phyloP scores from a whole-genome alignment of 345 rosid species.

The Triadica sebifera region DNA sequence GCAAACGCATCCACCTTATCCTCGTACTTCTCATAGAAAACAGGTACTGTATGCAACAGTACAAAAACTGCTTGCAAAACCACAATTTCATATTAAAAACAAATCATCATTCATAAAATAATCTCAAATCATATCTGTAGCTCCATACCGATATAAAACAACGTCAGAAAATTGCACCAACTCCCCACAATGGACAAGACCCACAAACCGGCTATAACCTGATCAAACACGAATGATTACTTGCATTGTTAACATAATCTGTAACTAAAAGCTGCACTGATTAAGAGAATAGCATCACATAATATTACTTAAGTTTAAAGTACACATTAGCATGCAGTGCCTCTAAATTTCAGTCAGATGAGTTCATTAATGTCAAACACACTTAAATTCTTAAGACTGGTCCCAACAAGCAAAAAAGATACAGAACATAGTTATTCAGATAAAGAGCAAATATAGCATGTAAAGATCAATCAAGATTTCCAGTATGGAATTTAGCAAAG shows the following conservation, averaged over 20 bases:
- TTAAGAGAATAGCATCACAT: not conserved
- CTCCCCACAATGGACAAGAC: constrained; percentile 65
- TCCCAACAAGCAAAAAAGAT: not conserved
- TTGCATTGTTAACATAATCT: not conserved
- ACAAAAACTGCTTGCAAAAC: constrained; percentile 53
- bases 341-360: not conserved
- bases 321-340: not conserved
- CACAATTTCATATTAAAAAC: not conserved
- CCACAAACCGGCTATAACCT: constrained; percentile 80
- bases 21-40: constrained; percentile 82
- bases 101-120: not conserved
- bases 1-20: constrained; percentile 76
- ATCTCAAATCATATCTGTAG: too few species aligned
- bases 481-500: not conserved
- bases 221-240: constrained; percentile 17
- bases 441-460: not conserved
- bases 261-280: not conserved
- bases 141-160: constrained; percentile 72
- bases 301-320: not conserved
- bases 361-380: not conserved
- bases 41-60: constrained; percentile 73
- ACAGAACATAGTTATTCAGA: not conserved
- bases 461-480: not conserved
- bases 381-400: not conserved
- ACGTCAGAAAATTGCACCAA: constrained; percentile 78